A percentile compares a stretch with the other conserved stretches of the same genome.
Evolutionary conservation across 495 filamentous ascomycete species (phyloP).

Genomic region (Penicillium paradoxum): DNA sequence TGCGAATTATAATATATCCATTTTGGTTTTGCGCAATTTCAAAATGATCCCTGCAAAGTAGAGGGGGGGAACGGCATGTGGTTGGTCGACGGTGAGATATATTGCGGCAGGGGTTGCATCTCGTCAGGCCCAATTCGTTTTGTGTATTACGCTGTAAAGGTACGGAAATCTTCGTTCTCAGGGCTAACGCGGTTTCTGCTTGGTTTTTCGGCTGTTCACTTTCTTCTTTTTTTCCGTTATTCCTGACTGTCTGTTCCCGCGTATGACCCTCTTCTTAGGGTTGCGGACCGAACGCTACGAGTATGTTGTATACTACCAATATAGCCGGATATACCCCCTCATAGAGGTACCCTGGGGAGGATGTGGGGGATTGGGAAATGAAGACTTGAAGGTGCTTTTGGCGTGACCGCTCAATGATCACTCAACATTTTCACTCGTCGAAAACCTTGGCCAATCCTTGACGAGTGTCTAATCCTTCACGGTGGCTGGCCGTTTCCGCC

Average conservation of each 20-base stretch:
- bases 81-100: constrained; percentile 29
- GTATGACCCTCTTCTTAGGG: background rate
- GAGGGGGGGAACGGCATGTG: constrained; percentile 23
- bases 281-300: background rate
- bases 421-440: background rate
- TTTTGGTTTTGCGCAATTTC: constrained; percentile 8
- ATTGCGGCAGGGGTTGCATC: constrained; percentile 27
- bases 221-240: constrained; percentile 7
- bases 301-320: constrained; percentile 4
- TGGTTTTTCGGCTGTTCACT: constrained; percentile 6
- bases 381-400: background rate
- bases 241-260: background rate
- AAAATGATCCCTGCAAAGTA: constrained; percentile 17
- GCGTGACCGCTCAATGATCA: background rate
- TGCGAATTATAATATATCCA: background rate
- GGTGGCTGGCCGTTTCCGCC: constrained; percentile 14
- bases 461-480: constrained; percentile 12
- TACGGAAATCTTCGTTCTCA: constrained; percentile 14
- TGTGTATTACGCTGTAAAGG: constrained; percentile 21
- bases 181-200: constrained; percentile 13
- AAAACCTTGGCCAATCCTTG: constrained; percentile 1
- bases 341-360: background rate
- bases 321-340: background rate
- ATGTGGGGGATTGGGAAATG: background rate
- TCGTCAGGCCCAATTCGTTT: constrained; percentile 17